phyloP scores from a whole-genome alignment of 306 rosid species.

The Trichosanthes cucumerina region DNA sequence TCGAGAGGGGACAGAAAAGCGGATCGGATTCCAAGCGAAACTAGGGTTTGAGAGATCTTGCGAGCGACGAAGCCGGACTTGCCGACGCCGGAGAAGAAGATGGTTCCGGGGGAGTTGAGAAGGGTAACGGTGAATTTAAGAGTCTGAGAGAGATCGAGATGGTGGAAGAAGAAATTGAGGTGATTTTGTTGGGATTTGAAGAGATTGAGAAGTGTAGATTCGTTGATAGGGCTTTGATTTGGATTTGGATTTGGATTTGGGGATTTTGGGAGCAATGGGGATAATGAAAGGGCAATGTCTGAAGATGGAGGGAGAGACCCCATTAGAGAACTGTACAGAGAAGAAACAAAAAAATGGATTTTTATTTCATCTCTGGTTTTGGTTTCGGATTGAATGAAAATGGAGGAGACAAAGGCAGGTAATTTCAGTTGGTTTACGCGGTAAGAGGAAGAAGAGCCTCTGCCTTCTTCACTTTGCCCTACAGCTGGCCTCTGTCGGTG shows the following conservation, averaged over 20 bases:
- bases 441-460: background rate
- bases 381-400: background rate
- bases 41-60: constrained; percentile 94
- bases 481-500: background rate
- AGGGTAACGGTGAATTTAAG: constrained; percentile 64
- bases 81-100: constrained; percentile 89
- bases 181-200: constrained; percentile 85
- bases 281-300: background rate
- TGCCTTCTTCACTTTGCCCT: background rate
- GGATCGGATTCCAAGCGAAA: constrained; percentile 78
- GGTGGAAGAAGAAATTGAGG: constrained; percentile 85
- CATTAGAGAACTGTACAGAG: constrained; percentile 10
- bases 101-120: constrained; percentile 61
- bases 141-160: constrained; percentile 77
- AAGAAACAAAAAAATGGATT: background rate
- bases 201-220: constrained; percentile 40
- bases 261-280: constrained; percentile 4
- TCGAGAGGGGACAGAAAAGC: constrained; percentile 80
- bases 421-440: constrained; percentile 6
- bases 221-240: constrained; percentile 32
- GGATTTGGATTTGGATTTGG: background rate
- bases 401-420: background rate
- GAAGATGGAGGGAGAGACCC: constrained; percentile 34
- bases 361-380: background rate
- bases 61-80: constrained; percentile 94